Conservation (phyloP, 495 filamentous ascomycete species). For the Pyronema domesticum region DNA sequence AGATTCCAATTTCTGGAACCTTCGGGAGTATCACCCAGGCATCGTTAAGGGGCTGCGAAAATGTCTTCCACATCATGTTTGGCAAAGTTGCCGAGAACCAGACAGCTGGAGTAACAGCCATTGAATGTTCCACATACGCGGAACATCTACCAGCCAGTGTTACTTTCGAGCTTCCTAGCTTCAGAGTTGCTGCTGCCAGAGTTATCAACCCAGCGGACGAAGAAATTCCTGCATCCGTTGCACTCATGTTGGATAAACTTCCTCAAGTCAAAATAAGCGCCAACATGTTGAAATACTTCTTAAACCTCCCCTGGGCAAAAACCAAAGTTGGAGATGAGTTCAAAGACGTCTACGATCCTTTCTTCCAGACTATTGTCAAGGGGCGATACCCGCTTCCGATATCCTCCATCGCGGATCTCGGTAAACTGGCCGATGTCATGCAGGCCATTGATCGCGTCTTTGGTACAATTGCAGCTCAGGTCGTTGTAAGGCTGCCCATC, state of each 20-base stretch:
- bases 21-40: background rate
- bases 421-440: background rate
- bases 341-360: background rate
- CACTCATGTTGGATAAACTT: background rate
- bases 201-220: background rate
- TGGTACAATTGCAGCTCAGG: background rate
- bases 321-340: background rate
- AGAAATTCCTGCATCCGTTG: background rate
- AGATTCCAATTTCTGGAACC: background rate
- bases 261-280: background rate
- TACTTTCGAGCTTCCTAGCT: background rate
- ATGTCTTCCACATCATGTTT: background rate
- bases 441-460: background rate
- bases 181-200: background rate
- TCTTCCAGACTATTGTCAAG: background rate
- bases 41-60: background rate
- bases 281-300: background rate
- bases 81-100: background rate
- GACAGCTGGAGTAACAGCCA: background rate
- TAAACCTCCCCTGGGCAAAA: background rate
- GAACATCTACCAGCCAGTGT: background rate
- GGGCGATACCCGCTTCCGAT: background rate
- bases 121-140: background rate
- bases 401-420: background rate
- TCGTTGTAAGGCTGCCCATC: background rate